Base-by-base conservation (phyloP, 768 basidiomycete species). In the Strobilomyces echinocephalus region DNA sequence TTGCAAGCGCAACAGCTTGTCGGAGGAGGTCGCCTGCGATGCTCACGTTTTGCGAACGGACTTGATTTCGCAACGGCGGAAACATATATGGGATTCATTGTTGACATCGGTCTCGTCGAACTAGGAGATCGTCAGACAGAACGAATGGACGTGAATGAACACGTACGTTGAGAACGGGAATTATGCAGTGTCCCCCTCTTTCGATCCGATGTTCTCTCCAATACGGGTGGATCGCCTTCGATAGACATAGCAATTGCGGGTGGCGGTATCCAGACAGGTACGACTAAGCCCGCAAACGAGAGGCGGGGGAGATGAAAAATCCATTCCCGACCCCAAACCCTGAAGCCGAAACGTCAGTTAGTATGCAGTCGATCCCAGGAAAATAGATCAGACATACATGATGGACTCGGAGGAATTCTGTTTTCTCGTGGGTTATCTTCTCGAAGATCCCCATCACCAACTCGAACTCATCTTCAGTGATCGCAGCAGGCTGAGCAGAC, bases 41-140 rank as follows among this genome's bases (percentile, higher is more conserved):
- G 93, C 87, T 8, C 95, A 84, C 9, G 95, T 97, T 74, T 98
- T 98, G 57, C 97, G 85, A 42, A 91, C 81, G 4, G 91, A 85
- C 68, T 98, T 98, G 70, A 88, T 86, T 68, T 98, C 95, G 50
- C 95, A 86, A 55, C 94, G 81, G 35, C 97, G 84, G 79, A 99
- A 99, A 72, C 97, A 99, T 42, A 97, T 88, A 58, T 97, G 98
- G 0, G 95, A 95, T 62, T 95, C 94, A 50, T 91, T 92, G 60
- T 79, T 79, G 43, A 85, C 85, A 67, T 97, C 93, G 18, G 87
- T 79, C 72, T 97, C 95, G 68, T 98, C 94, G 63, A 81, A 86
- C 88, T 91, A 39, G 5, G 38, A 2, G 41, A 21, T 5, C 4
- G 14, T 60, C 42, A 59, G 53, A 41, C 21, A 54, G 43, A 46